phyloP scores from a whole-genome alignment of 1,139 yeast species.

The Suhomyces bokatorum region DNA sequence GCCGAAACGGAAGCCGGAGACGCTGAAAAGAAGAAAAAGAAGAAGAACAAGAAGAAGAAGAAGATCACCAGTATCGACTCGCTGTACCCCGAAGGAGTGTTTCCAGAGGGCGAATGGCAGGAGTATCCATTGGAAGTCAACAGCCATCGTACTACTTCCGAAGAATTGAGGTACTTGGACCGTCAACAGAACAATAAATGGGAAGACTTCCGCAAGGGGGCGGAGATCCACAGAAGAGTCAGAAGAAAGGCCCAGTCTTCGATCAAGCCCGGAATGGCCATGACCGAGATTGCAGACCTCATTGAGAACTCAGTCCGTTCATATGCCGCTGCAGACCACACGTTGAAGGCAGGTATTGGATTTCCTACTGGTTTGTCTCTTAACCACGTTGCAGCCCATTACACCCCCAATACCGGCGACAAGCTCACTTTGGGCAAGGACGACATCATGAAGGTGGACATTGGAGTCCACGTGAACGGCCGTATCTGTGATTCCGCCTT shows the following conservation, averaged over 20 bases:
- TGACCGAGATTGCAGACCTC: conserved; percentile 85
- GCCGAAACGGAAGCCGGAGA: conserved; percentile 38
- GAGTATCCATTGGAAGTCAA: conserved; percentile 74
- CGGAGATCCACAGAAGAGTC: conserved; percentile 92
- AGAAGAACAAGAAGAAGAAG: conserved; percentile 49
- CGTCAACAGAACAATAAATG: conserved; percentile 64
- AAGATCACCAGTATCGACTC: conserved; percentile 59
- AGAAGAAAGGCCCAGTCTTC: conserved; percentile 74
- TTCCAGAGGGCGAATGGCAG: conserved; percentile 88
- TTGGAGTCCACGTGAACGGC: conserved; percentile 98
- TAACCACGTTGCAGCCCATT: conserved; percentile 96
- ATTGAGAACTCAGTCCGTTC: conserved; percentile 84
- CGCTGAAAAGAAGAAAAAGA: conserved; percentile 12
- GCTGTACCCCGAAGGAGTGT: conserved; percentile 69
- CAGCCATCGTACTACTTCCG: conserved; percentile 76
- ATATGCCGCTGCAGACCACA: conserved; percentile 65
- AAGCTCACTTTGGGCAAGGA: conserved; percentile 74
- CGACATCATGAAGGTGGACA: conserved; percentile 95
- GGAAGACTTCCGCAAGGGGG: conserved; percentile 93
- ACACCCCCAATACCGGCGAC: conserved; percentile 96
- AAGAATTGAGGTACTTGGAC: conserved; percentile 79
- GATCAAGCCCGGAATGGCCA: conserved; percentile 88
- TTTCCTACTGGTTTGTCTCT: conserved; percentile 96
- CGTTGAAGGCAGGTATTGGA: conserved; percentile 81
- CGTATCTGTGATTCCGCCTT: conserved; percentile 93